Percentiles rank a stretch among this genome's conserved stretches.
These are phyloP conservation scores for Pleurotus eryngii DNA, from an alignment of 768 basidiomycete species.

Conservation along the genomic window DNA sequence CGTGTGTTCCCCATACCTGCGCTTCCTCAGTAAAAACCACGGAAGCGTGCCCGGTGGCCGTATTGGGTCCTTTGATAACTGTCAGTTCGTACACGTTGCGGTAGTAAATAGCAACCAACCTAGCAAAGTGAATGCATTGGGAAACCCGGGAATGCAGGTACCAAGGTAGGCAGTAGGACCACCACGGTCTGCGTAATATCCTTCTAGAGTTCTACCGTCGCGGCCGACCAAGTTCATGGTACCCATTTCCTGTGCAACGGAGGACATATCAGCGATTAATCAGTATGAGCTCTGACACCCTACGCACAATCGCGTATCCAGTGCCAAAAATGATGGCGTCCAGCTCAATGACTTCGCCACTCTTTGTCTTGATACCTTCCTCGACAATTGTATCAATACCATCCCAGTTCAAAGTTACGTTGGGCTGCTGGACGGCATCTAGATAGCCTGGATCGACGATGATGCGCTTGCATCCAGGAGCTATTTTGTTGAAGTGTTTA, in stretches of 20 bases:
- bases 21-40: conserved; percentile 53
- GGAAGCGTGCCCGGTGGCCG: conserved; percentile 55
- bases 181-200: conserved; percentile 45
- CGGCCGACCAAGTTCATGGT: conserved; percentile 40
- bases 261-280: background rate
- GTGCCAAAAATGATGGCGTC: conserved; percentile 61
- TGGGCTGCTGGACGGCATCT: conserved; percentile 45
- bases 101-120: conserved; percentile 29
- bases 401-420: conserved; percentile 50
- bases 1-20: conserved; percentile 35
- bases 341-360: conserved; percentile 44
- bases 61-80: conserved; percentile 45
- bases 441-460: conserved; percentile 61
- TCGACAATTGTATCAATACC: conserved; percentile 44
- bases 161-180: conserved; percentile 55
- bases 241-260: conserved; percentile 28
- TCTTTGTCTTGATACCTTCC: conserved; percentile 47
- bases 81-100: background rate
- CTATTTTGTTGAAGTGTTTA: conserved; percentile 20
- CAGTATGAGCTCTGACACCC: conserved; percentile 24
- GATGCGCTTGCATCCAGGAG: conserved; percentile 62
- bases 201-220: conserved; percentile 35
- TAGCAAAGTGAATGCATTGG: conserved; percentile 46
- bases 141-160: conserved; percentile 51
- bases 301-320: conserved; percentile 46